Base-by-base conservation (phyloP, 2,329 filamentous ascomycete genomes). In the Monilinia fructicola region DNA sequence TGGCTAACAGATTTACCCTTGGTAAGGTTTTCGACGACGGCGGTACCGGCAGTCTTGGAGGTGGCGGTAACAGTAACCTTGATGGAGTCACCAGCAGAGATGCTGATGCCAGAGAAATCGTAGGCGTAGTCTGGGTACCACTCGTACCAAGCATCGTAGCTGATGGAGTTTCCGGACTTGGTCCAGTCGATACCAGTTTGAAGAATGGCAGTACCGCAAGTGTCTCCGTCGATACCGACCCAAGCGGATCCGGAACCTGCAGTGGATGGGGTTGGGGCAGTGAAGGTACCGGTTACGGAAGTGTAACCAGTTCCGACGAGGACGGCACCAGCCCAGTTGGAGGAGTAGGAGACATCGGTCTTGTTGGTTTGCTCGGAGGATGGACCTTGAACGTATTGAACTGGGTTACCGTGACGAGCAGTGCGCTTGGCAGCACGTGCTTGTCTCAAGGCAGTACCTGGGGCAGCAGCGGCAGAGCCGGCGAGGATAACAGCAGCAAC, bases 141-240 rank as follows among this genome's bases (percentile, higher is more conserved):
- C 74, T 87, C 85, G 72, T 85, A 87, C 84, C 85, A 87, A 23
- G 84, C 83, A 66, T 84, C 81, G 71, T 81, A 87, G 9, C 74
- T 78, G 4, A 80, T 78, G 0, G 72, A 68, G 26, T 74, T 75
- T n/a, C 78, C 76, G n/a, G 79, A 72, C 53, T 82, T 76, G 62
- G 80, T 81, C 73, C 85, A 85, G 74, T 87, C 84, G 46, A 87
- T 76, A 42, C 85, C 85, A 1, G 84, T 83, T 74, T 87, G 84
- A 6, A 87, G 76, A 64, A 87, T 85, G 10, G 84, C 82, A 3
- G 77, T 78, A 23, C 73, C 74, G 74, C 83, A 87, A 6, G 83
- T 85, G 71, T 86, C 83, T 16, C 85, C 85, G 67, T 87, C 85
- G 66, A 88, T 87, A 31, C 85, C 85, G 11, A 87, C 84, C 85